Evolutionary conservation across 495 filamentous ascomycete species (phyloP).

Genomic region (Clohesyomyces aquaticus): DNA sequence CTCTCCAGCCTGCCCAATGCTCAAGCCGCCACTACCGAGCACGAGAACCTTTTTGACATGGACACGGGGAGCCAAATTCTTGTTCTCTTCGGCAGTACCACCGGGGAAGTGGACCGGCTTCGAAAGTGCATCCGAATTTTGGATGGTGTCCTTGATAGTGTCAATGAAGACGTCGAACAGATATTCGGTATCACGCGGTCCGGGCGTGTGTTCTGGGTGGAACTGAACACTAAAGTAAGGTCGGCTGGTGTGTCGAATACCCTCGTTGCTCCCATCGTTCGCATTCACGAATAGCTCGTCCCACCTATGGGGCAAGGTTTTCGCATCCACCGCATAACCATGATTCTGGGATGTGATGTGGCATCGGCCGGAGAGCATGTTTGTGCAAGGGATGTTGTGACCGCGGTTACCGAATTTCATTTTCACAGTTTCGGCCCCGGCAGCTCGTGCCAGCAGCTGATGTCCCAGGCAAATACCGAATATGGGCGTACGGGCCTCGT

Average conservation of each 20-base stretch:
- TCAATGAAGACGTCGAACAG: conserved; percentile 96
- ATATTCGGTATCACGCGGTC: conserved; percentile 94
- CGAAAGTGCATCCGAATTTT: conserved; percentile 63
- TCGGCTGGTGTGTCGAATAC: conserved; percentile 80
- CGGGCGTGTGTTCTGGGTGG: conserved; percentile 95
- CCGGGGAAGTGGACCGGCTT: conserved; percentile 84
- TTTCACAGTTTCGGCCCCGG: conserved; percentile 85
- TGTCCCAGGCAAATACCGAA: conserved; percentile 98
- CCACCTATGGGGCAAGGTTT: conserved; percentile 76
- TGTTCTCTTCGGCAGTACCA: conserved; percentile 75
- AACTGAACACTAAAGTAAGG: conserved; percentile 99
- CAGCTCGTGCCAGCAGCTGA: conserved; percentile 87
- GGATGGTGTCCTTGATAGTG: conserved; percentile 69
- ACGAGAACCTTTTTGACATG: conserved; percentile 91
- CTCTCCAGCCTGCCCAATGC: conserved; percentile 95
- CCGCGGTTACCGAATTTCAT: conserved; percentile 99
- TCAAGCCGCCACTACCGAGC: conserved; percentile 89
- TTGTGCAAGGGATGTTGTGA: conserved; percentile 98
- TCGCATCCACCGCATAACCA: conserved; percentile 86
- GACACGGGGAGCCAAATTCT: conserved; percentile 72
- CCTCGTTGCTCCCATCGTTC: conserved; percentile 97
- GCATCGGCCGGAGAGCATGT: conserved; percentile 88
- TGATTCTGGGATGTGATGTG: conserved; percentile 99
- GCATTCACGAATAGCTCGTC: conserved; percentile 94
- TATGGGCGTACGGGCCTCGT: conserved; percentile 77